Conservation (phyloP, 2,329 filamentous ascomycete species). For the Aureobasidium sp. region DNA sequence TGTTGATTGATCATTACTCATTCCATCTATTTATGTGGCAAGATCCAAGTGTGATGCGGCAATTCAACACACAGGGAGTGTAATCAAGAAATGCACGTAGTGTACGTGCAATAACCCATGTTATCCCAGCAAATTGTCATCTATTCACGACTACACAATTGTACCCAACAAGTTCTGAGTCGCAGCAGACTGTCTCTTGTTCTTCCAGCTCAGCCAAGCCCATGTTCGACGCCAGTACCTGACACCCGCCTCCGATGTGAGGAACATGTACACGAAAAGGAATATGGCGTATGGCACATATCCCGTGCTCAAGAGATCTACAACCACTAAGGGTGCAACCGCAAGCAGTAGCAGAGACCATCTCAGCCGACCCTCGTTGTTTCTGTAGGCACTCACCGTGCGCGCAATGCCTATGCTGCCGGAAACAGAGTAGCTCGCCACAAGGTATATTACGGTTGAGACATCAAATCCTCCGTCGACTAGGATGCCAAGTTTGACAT, state of each 20-base stretch:
- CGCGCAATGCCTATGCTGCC: background rate
- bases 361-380: background rate
- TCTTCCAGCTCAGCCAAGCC: background rate
- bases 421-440: background rate
- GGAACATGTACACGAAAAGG: background rate
- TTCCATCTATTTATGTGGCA: no score
- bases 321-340: background rate
- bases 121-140: no score
- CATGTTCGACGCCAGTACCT: background rate
- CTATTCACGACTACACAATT: background rate
- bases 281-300: background rate
- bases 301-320: background rate
- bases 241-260: background rate
- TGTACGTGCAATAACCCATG: no score
- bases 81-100: no score
- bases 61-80: no score
- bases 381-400: background rate
- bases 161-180: background rate
- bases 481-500: background rate
- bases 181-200: background rate
- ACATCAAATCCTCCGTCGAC: no score
- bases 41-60: no score
- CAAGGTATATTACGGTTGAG: background rate
- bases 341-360: background rate
- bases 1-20: no score